Base-by-base conservation (phyloP, 805 yeast genomes). In the Lipomyces mesembrius region DNA sequence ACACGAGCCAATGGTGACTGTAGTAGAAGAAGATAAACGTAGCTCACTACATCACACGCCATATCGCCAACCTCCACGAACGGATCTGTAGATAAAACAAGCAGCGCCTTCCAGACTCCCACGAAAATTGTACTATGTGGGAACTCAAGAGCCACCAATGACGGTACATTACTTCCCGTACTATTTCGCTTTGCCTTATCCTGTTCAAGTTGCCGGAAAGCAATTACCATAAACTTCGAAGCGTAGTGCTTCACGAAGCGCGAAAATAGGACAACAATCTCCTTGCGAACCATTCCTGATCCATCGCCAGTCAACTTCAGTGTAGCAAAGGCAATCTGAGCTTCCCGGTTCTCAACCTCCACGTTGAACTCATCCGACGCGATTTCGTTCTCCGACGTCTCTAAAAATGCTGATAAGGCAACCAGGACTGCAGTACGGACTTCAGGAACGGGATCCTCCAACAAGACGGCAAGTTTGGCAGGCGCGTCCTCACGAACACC, bases 361-460 rank as follows among this genome's bases (percentile, higher is more conserved):
- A 52, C 46, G 64, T 65, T 63, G 67, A 69, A 70, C 5, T 65
- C 71, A 2, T 70, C 65, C 11, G 59, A 32, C 32, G 52, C 22
- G 17, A 12, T 56, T 22, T 60, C 65, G 22, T 7, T 85, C 35
- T 70, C 73, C 14, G 69, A 43, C 75, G 4, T 76, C 75, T 88
- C 85, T 46, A 90, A 77, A 74, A 88, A 91, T 51, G 87, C 85
- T 3, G 92, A 85, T 59, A 94, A 79, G 0, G 97, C 90, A 43
- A 87, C 80, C 12, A 95, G 79, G 3, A 91, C 85, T 0, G 98
- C 91, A 0, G 97, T 89, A 64, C 98, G 82, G 0, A 95, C 97
- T 77, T 95, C 99, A 0, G 98, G 97, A 58, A 94, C 92, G 0
- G 98, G 97, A 75, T 95, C 98, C 69, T 84, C 85, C 20, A 92